Base-by-base conservation (phyloP, 164 flowering plant species). In the Houttuynia cordata region DNA sequence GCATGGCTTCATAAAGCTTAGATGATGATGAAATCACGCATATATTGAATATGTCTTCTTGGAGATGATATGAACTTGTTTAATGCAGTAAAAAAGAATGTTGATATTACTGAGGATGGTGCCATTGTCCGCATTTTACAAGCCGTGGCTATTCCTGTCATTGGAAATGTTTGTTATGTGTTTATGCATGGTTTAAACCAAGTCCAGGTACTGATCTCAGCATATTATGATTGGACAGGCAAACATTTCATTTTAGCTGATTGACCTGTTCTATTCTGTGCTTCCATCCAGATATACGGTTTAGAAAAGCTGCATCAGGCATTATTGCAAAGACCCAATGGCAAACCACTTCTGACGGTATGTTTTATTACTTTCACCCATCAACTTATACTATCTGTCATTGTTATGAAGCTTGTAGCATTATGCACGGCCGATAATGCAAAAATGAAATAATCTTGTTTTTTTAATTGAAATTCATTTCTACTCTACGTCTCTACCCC, bases 151-250 rank as follows among this genome's bases (percentile, higher is more conserved):
- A 94, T 89, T 69, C 98, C 98, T 42, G 73, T 89, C 42, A 49
- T 92, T 69, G 98, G 98, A 53, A 92, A 89, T 76, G 86, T 81
- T 72, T 90, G 96, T 66, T 84, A 93, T 69, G 86, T 93, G 37
- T 93, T 93, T 69, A 93, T 93, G 99, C 81, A 85, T 60, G 99
- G 99, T 22, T 75, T 93, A 22, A 90, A 93, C 67, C 77, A 75
- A 37, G 76, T 90, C 50, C 92, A 87, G 81, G 99, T 91, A 70
- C 62, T 67, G 10, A 34, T 23, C 22, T 3, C 7, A 57, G 15
- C 30, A 19, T 15, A 22, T 60, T 15, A 45, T 47, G 18, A 41
- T 3, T 53, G 52, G 57, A 24, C 7, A 13, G 1, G 41, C 14
- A n/a, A 17, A 21, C 49, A 7, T 12, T 45, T 45, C 17, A 12